Evolutionary conservation across 306 rosid species (phyloP), one percentile per base, ranked within the genome.

Genomic region (Castanea sativa): DNA sequence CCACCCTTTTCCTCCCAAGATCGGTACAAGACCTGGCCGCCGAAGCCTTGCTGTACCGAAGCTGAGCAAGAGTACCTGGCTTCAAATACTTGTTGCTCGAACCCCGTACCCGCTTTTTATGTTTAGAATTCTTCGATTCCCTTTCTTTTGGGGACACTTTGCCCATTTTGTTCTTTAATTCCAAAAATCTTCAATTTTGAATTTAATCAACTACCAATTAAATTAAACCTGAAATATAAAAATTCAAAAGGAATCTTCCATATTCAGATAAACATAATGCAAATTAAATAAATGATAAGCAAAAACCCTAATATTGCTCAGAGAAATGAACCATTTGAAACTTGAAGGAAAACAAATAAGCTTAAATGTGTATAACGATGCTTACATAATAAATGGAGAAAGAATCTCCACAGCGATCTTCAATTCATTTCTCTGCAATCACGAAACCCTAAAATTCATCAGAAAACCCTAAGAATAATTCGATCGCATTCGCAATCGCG

Each of bases 41-140:
- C 6, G 87, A 71, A 27, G 80, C 75, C 83, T 82, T 91, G 78
- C 56, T 77, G 73, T 85, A 76, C 73, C 94, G 96, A 77, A 95
- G 92, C 92, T 91, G 96, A 74, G 97, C 91, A n/a, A 91, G 89
- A 32, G 99, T 83, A 23, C 97, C 97, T 0, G 99, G 97, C 84
- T 90, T 92, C 82, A 94, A 82, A 78, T 91, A 91, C 85, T 72
- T 91, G 18, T 81, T 84, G 61, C 93, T 80, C 0, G 92, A 85
- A 52, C 90, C 73, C 45, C 88, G 79, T 14, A 78, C 29, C n/a
- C 85, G 87, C 71, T 83, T 89, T 53, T 79, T 80, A 70, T 85
- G 88, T 73, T 84, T 95, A 20, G 72, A 55, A 35, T 67, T 84
- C 91, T 75, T 92, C 58, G 79, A 67, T 27, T 73, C 73, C 75